These are phyloP conservation scores for Oryza nivara DNA, from an alignment of 176 grass and related monocot genomes.

Conservation along the genomic window DNA sequence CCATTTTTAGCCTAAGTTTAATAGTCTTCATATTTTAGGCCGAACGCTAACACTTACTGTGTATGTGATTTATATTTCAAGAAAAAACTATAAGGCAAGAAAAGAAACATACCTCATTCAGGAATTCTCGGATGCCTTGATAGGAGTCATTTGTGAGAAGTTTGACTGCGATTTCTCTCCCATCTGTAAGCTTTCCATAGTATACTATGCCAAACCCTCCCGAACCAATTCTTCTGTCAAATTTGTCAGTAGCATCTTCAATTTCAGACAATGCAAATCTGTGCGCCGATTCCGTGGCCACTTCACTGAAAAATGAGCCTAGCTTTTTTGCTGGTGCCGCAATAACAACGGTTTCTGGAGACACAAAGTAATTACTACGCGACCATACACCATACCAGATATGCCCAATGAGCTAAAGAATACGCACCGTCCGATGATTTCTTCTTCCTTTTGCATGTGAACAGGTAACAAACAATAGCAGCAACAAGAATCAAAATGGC, in stretches of 20 bases:
- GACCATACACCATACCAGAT: conserved; percentile 35
- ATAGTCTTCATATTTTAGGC: no score
- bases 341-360: conserved; percentile 52
- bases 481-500: conserved; percentile 59
- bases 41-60: no score
- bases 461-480: conserved; percentile 64
- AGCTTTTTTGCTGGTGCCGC: conserved; percentile 72
- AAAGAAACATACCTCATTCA: conserved; percentile 73
- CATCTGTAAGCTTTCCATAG: conserved; percentile 87
- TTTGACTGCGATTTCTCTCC: conserved; percentile 97
- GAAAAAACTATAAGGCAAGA: conserved; percentile 1
- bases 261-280: conserved; percentile 90
- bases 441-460: conserved; percentile 58
- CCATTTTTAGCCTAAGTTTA: no score
- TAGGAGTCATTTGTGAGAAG: conserved; percentile 87
- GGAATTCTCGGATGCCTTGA: conserved; percentile 91
- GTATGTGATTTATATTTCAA: no score
- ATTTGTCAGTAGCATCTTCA: conserved; percentile 83
- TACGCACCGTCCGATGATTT: conserved; percentile 58
- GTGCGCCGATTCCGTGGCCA: conserved; percentile 79
- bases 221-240: conserved; percentile 85
- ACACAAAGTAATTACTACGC: conserved; percentile 49
- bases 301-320: conserved; percentile 84
- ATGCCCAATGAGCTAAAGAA: conserved; percentile 32
- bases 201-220: conserved; percentile 97